Conservation (phyloP, 2,329 filamentous ascomycete genomes). For the Arthrobotrys sphaeroides region DNA sequence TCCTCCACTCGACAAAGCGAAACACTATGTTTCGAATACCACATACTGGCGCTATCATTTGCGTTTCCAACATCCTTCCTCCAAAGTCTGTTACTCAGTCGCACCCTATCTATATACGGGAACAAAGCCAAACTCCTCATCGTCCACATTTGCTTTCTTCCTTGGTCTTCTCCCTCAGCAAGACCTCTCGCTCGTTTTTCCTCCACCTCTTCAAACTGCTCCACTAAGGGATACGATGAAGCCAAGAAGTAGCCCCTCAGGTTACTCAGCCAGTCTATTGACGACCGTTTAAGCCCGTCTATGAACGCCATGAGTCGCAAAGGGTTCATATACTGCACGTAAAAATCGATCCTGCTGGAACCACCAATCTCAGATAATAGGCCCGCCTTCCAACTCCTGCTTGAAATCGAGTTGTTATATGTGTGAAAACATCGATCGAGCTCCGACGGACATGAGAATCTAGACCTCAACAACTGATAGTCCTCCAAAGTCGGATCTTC, state of each 20-base stretch:
- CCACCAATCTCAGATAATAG: background rate
- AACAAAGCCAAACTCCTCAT: background rate
- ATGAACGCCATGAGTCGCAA: background rate
- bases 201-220: background rate
- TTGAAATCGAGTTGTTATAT: background rate
- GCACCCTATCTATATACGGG: background rate
- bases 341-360: background rate
- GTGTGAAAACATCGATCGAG: background rate
- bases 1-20: background rate
- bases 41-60: background rate
- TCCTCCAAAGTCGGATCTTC: background rate
- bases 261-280: background rate
- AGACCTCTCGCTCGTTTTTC: background rate
- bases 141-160: background rate
- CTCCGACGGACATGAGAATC: background rate
- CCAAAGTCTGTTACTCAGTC: background rate
- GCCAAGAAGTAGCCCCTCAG: background rate
- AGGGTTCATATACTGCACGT: background rate
- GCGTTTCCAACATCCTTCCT: background rate
- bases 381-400: background rate
- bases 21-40: background rate
- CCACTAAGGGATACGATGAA: background rate
- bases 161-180: background rate
- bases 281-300: background rate
- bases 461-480: background rate